phyloP scores from a whole-genome alignment of 2,329 filamentous ascomycete species.

The Talaromyces funiculosus region DNA sequence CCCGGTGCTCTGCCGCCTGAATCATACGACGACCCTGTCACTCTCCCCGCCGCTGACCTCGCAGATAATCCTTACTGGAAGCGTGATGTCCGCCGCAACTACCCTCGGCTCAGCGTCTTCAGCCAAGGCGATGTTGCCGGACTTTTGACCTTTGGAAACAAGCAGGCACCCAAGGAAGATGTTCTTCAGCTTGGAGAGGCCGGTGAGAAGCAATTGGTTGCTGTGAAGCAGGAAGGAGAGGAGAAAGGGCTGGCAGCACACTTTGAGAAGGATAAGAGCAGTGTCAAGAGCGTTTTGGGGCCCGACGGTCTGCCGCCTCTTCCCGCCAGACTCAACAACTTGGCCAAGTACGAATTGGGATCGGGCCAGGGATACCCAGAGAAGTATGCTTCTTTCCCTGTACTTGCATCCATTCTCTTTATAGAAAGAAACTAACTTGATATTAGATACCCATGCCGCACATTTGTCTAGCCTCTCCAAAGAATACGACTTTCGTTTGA shows the following conservation, averaged over 20 bases:
- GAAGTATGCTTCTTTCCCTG: slow-evolving; percentile 49
- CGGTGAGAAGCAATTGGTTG: slow-evolving; percentile 68
- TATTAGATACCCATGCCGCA: slow-evolving; percentile 42
- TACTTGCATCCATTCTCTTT: not conserved
- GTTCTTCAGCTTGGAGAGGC: slow-evolving; percentile 66
- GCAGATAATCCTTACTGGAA: slow-evolving; percentile 96
- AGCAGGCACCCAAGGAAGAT: slow-evolving; percentile 72
- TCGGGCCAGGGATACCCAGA: slow-evolving; percentile 63
- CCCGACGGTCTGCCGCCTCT: slow-evolving; percentile 78
- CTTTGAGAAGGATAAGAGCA: slow-evolving; percentile 61
- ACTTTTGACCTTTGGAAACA: slow-evolving; percentile 78
- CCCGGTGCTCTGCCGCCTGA: slow-evolving; percentile 67
- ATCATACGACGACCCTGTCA: slow-evolving; percentile 75
- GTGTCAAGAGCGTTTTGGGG: slow-evolving; percentile 58
- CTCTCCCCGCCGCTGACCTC: slow-evolving; percentile 75
- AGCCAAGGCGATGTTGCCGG: slow-evolving; percentile 80
- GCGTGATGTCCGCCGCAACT: slow-evolving; percentile 77
- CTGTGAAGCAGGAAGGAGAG: slow-evolving; percentile 67
- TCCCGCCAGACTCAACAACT: slow-evolving; percentile 63
- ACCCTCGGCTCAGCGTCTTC: slow-evolving; percentile 74
- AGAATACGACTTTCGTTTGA: not conserved
- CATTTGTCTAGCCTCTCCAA: slow-evolving; percentile 33
- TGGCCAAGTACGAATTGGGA: slow-evolving; percentile 60
- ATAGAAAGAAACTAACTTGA: not conserved
- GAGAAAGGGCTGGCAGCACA: slow-evolving; percentile 65